Base-by-base conservation (phyloP, 2,329 filamentous ascomycete genomes). In the Monosporascus cannonballus region DNA sequence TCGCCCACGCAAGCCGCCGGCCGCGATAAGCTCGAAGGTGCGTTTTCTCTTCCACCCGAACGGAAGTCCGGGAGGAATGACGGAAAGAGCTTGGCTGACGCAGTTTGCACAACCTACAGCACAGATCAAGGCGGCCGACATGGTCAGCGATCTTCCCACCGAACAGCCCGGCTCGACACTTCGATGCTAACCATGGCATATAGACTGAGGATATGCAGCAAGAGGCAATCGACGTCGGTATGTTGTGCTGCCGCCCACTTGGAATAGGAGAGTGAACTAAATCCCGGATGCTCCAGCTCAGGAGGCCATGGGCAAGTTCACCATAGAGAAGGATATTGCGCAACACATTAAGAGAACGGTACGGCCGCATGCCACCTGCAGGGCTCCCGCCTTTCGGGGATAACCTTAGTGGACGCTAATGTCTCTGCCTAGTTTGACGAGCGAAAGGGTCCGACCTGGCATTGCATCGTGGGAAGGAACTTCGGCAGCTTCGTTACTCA, bases 401-500 rank as follows among this genome's bases (percentile, higher is more conserved):
- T 77, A 96, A 96, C 81, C 88, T 89, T 73, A 92, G 91, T 14
- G 8, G 38, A 24, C 68, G 48, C 36, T 38, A 11, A 52, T 50
- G 38, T 36, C 22, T 51, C 39, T 50, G 54, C 47, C 11, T 42
- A 97, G 93, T 97, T 99, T 67, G 94, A 99, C 71, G 89, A 90
- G 67, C 87, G 92, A 69, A 96, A 96, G 77, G 94, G 94, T 37
- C 92, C 93, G 58, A 99, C 94, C 70, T 99, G 93, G 94, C 94
- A 99, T 75, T 99, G 94, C 75, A 96, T 99, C 62, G 94, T 99
- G 36, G 94, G 94, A 58, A 84, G 94, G 63, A 97, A 99, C 80
- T 99, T 99, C 76, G 94, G 94, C 64, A 97, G 93, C 75, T 99
- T 97, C 64, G 94, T 99, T 49, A 99, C 94, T 41, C 94, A 99